phyloP scores from a whole-genome alignment of 225 moss, liverwort and hornwort genomes.

The Pleurozium schreberi region DNA sequence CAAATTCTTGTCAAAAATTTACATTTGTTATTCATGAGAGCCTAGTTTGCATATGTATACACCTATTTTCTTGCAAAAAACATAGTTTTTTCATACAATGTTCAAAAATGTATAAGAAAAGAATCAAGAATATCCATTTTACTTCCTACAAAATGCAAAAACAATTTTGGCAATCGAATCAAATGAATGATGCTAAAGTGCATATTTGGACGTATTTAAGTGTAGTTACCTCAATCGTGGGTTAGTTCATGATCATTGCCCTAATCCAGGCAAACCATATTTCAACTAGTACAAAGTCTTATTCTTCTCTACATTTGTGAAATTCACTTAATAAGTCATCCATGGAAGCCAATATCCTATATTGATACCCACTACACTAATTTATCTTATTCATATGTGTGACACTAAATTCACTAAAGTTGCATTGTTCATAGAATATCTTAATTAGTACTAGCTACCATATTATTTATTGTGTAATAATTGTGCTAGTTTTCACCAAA shows the following conservation, averaged over 20 bases:
- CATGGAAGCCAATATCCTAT: background rate
- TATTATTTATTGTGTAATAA: background rate
- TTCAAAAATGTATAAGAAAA: background rate
- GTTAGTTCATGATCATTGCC: background rate
- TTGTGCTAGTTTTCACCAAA: too few relatives aligned
- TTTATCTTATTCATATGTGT: too few relatives aligned
- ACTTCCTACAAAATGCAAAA: background rate
- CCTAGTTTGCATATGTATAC: accelerated
- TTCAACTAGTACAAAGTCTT: background rate
- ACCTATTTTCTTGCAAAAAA: background rate
- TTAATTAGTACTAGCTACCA: too few relatives aligned
- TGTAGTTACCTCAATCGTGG: too few relatives aligned
- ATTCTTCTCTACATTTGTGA: background rate
- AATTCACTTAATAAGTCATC: background rate
- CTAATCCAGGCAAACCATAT: accelerated
- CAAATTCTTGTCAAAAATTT: background rate
- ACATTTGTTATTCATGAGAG: background rate
- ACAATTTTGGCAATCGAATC: background rate
- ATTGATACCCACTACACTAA: accelerated
- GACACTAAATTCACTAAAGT: background rate
- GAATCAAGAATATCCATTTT: background rate
- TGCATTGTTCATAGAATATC: background rate
- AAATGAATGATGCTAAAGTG: background rate
- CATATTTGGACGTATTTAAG: background rate
- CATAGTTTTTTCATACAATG: background rate